Evolutionary conservation across 179 eudicot genomes (phyloP), one percentile per base, ranked within the genome.

Genomic region (Carnegiea gigantea): DNA sequence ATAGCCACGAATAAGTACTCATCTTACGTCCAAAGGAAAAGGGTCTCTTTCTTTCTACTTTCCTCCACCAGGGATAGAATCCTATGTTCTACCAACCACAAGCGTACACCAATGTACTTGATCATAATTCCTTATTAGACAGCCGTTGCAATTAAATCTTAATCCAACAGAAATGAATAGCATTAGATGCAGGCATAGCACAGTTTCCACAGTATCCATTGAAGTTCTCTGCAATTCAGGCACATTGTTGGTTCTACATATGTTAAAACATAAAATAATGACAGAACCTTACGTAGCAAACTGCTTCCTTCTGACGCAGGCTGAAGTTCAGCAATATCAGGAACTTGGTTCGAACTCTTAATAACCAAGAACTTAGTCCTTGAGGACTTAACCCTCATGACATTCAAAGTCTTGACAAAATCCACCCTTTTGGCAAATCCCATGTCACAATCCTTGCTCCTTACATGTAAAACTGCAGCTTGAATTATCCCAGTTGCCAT

Each of bases 291-390:
- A 96, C 99, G 97, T 80, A 96, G 87, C n/a, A 96, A 90, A 72
- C 91, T 91, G 82, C 95, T 91, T 78, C 98, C 97, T 82, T 90
- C 93, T 74, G 97, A 94, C 77, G 97, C 98, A 86, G 95, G 94
- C 90, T 89, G 91, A 81, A 94, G 93, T 86, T 94, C 98, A 53
- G 89, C 97, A 80, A 90, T 87, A 71, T 96, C 99, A 30, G 91
- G 89, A 73, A 97, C 89, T 26, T 90, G 88, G 79, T 89, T 93
- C 3, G 95, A 89, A 82, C 89, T 93, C 87, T 79, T 92, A 76
- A 94, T 82, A 64, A 91, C 88, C 20, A 83, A 82, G 60, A 86
- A 81, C 88, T 86, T 90, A 73, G 85, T 85, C 76, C 87, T 86
- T 76, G 84, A 82, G 84, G 88, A 83, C 85, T 83, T 90, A 48